Evolutionary conservation across 2,329 filamentous ascomycete genomes (phyloP).

Genomic region (Colletotrichum sojae): DNA sequence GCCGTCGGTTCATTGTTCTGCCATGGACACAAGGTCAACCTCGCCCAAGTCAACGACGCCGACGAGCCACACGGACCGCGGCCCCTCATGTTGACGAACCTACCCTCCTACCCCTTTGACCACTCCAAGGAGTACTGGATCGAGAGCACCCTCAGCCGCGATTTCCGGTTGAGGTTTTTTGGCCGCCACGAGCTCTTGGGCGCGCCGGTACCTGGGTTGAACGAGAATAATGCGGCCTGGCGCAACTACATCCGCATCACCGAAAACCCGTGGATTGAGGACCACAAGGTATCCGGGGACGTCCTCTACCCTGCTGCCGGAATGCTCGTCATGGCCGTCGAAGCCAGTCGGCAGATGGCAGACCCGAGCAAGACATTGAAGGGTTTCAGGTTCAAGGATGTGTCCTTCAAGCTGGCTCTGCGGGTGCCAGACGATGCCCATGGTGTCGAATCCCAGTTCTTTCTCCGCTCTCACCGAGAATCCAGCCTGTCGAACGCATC

Average conservation of each 20-base stretch:
- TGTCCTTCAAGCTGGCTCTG: conserved; percentile 43
- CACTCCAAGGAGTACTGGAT: conserved; percentile 45
- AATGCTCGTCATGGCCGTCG: conserved; percentile 49
- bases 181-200: conserved; percentile 42
- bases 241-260: conserved; percentile 44
- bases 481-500: conserved; percentile 37
- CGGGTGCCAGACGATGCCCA: conserved; percentile 37
- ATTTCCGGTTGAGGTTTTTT: conserved; percentile 9
- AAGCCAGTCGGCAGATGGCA: conserved; percentile 40
- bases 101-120: conserved; percentile 45
- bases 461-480: conserved; percentile 40
- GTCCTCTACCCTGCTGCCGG: conserved; percentile 57
- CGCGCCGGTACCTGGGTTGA: conserved; percentile 30
- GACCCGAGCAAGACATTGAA: conserved; percentile 17
- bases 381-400: conserved; percentile 43
- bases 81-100: conserved; percentile 39
- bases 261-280: conserved; percentile 61
- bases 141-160: conserved; percentile 40
- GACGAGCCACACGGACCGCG: conserved; percentile 31
- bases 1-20: conserved; percentile 28
- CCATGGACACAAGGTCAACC: conserved; percentile 22
- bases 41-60: conserved; percentile 35
- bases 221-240: conserved; percentile 34
- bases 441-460: conserved; percentile 43
- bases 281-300: conserved; percentile 62